Percentiles rank a stretch among this genome's conserved stretches.
Evolutionary conservation across 2,329 filamentous ascomycete species (phyloP).

Genomic region (Botrytis galanthina): DNA sequence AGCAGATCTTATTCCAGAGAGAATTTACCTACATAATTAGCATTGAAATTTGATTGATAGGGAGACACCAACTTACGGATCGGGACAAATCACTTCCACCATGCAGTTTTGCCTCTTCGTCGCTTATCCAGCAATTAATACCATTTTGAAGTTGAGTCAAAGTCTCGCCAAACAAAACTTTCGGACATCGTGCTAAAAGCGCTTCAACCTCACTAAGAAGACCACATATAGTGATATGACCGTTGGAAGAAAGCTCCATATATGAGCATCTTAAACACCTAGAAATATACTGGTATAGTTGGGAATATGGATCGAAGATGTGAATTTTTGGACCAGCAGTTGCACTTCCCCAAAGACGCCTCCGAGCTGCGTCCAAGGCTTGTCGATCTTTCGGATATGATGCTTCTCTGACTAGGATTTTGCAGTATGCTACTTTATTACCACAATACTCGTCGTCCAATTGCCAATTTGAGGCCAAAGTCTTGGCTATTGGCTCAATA

Average conservation of each 20-base stretch:
- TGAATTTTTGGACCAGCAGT: conserved; percentile 43
- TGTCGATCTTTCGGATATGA: conserved; percentile 59
- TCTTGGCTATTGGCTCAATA: conserved; percentile 67
- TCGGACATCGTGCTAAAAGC: conserved; percentile 42
- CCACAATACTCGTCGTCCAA: conserved; percentile 19
- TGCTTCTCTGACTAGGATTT: conserved; percentile 38
- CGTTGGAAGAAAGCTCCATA: conserved; percentile 41
- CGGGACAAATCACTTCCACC: conserved; percentile 44
- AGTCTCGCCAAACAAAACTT: conserved; percentile 40
- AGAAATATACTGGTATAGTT: conserved; percentile 61
- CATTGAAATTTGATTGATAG: conserved; percentile 19
- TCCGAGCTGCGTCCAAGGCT: conserved; percentile 62
- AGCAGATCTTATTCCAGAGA: conserved; percentile 52
- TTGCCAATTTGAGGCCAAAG: conserved; percentile 44
- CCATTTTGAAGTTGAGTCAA: conserved; percentile 60
- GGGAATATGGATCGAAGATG: conserved; percentile 60
- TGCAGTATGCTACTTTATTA: conserved; percentile 37
- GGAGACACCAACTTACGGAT: conserved; percentile 43
- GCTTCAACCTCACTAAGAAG: conserved; percentile 47
- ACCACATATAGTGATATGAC: conserved; percentile 46
- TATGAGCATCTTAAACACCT: conserved; percentile 54
- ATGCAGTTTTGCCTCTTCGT: conserved; percentile 47
- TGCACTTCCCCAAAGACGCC: conserved; percentile 63
- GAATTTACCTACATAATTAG: conserved; percentile 45
- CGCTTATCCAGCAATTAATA: conserved; percentile 62